Base-by-base conservation (phyloP, 805 yeast species). In the Kuraishia capsulata region DNA sequence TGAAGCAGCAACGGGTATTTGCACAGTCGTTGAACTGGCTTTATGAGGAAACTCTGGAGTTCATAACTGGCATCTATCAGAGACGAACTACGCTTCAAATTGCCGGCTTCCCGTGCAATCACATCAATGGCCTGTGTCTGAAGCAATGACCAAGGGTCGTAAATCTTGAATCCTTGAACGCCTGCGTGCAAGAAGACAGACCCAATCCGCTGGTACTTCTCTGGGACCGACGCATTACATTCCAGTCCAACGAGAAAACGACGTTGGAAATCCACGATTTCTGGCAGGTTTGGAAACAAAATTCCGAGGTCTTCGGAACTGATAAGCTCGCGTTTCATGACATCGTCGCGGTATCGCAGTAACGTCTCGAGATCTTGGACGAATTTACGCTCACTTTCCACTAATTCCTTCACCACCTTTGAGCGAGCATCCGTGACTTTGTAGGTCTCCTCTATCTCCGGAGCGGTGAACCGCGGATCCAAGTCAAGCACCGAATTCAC, bases 21-120 rank as follows among this genome's bases (percentile, higher is more conserved):
- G 68, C 96, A 86, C n/a, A 92, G 70, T 45, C 99, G 73, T 64
- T 92, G 99, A 29, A 92, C 86, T 0, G 99, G 99, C 57, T 90
- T 92, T 49, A 92, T 76, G 31, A 92, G 68, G 58, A 85, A 85
- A 37, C 90, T 79, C 54, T 85, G 97, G 39, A 92, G 67, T 57
- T 90, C 98, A 53, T 88, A 79, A 32, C 86, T 82, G 20, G 92
- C 90, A 46, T 80, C 90, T 42, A 89, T 76, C 30, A 88, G 61
- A 17, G 64, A 54, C 3, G 81, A 68, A 17, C 78, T 68, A 42
- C 70, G 69, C 35, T 54, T 61, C 38, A 87, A 68, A 47, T 74
- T 75, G 4, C 67, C 53, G 4, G 76, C 71, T 46, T 84, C 87
- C 46, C 70, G 72, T 33, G 69, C 66, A 29, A 92, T 83, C 39